These are phyloP conservation scores for Syzygium grande DNA, from an alignment of 345 rosid species.

Conservation along the genomic window DNA sequence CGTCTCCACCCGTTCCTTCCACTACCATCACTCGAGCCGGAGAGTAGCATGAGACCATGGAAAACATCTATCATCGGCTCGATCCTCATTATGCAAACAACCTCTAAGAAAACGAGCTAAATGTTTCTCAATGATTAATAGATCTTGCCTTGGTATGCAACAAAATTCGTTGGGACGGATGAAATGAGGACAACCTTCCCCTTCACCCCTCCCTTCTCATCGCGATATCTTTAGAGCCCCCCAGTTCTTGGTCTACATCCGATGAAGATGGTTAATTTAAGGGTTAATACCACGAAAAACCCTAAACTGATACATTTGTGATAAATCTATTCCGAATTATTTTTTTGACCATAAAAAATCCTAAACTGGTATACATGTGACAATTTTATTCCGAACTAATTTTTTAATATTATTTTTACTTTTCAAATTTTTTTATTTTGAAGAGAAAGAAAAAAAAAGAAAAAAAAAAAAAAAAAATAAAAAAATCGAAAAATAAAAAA, in stretches of 20 bases:
- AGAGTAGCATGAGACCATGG: background rate
- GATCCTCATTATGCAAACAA: too few relatives aligned
- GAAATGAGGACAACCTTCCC: background rate
- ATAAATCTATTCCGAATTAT: too few relatives aligned
- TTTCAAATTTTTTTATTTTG: too few relatives aligned
- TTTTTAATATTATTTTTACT: too few relatives aligned
- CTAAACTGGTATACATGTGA: too few relatives aligned
- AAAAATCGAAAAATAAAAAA: too few relatives aligned
- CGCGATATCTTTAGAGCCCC: background rate
- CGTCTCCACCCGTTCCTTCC: background rate
- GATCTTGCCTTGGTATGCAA: background rate
- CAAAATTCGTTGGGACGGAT: background rate
- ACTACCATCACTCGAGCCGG: background rate
- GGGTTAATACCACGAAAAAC: too few relatives aligned
- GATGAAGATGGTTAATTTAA: background rate
- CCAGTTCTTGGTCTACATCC: background rate
- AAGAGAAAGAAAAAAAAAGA: too few relatives aligned
- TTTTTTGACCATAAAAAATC: too few relatives aligned
- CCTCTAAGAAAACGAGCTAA: background rate
- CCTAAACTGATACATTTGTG: too few relatives aligned
- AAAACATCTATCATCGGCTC: background rate
- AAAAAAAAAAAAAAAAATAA: too few relatives aligned
- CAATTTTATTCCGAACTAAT: too few relatives aligned
- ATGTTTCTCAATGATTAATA: background rate
- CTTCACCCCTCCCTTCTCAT: accelerated